Conservation (phyloP, 345 rosid species). For the Pistacia atlantica region DNA sequence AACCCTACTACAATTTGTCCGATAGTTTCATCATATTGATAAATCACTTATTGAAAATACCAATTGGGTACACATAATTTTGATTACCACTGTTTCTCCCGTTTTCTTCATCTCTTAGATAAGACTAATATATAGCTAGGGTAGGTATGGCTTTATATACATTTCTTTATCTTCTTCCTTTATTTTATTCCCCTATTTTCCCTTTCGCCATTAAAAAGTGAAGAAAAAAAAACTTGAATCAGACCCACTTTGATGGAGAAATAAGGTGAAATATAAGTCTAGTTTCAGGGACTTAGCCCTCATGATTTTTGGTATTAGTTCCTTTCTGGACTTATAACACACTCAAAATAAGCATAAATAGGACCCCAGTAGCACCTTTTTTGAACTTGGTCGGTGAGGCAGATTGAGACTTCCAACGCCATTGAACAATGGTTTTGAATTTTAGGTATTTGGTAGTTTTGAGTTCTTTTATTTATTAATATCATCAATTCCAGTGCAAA, state of each 20-base stretch:
- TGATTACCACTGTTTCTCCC: neutral
- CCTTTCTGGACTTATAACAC: conserved; percentile 27
- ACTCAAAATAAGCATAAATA: conserved; percentile 12
- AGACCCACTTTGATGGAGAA: conserved; percentile 11
- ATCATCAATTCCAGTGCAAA: neutral
- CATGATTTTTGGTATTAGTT: conserved; percentile 36
- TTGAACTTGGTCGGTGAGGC: conserved; percentile 47
- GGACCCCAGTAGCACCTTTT: conserved; percentile 39
- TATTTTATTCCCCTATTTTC: neutral
- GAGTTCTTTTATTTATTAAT: neutral
- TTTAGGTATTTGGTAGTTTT: conserved; percentile 13
- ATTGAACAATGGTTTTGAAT: conserved; percentile 28
- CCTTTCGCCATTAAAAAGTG: neutral
- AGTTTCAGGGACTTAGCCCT: conserved; percentile 6
- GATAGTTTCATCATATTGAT: neutral
- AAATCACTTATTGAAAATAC: neutral
- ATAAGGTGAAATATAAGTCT: neutral
- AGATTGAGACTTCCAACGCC: conserved; percentile 39
- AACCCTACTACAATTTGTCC: neutral
- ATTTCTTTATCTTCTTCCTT: neutral
- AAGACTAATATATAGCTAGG: neutral
- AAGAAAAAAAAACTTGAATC: neutral
- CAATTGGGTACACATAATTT: conserved; percentile 16
- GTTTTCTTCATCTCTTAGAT: conserved; percentile 1
- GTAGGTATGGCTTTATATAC: neutral